Conservation (phyloP, 2,329 filamentous ascomycete species). For the Aspergillus sp. region DNA sequence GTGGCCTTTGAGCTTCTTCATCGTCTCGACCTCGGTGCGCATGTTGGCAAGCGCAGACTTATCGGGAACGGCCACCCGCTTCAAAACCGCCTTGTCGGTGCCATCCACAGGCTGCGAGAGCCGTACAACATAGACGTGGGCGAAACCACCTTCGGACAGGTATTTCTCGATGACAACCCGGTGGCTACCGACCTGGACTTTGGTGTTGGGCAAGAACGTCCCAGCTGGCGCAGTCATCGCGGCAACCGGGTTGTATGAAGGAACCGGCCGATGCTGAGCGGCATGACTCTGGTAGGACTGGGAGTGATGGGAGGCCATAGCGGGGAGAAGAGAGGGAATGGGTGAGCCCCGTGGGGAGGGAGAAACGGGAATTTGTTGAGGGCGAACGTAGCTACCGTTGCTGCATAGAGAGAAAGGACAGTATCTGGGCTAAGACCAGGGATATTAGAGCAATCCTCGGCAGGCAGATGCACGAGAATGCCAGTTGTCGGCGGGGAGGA, state of each 20-base stretch:
- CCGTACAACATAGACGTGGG: constrained; percentile 95
- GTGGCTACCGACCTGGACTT: constrained; percentile 93
- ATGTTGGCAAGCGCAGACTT: constrained; percentile 92
- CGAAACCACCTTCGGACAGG: constrained; percentile 95
- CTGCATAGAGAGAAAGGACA: constrained; percentile 22
- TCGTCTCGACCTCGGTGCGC: constrained; percentile 98
- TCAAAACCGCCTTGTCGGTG: constrained; percentile 80
- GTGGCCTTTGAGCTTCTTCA: constrained; percentile 99
- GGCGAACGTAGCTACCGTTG: constrained; percentile 17
- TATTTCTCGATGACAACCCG: constrained; percentile 95
- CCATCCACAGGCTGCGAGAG: constrained; percentile 74
- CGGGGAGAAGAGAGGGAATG: constrained; percentile 17
- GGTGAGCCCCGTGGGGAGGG: constrained; percentile 27
- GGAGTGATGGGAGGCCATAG: constrained; percentile 35
- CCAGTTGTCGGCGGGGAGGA: constrained; percentile 26
- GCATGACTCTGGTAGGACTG: constrained; percentile 32
- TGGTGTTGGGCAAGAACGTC: constrained; percentile 89
- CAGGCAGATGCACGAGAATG: constrained; percentile 12
- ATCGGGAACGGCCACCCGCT: constrained; percentile 94
- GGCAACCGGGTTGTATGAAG: constrained; percentile 37
- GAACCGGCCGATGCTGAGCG: constrained; percentile 29
- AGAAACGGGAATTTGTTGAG: constrained; percentile 11
- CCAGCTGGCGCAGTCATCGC: constrained; percentile 60
- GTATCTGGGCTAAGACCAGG: neutral
- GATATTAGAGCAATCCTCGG: neutral